phyloP scores from a whole-genome alignment of 768 basidiomycete species.

The Candolleomyces efflorescens region DNA sequence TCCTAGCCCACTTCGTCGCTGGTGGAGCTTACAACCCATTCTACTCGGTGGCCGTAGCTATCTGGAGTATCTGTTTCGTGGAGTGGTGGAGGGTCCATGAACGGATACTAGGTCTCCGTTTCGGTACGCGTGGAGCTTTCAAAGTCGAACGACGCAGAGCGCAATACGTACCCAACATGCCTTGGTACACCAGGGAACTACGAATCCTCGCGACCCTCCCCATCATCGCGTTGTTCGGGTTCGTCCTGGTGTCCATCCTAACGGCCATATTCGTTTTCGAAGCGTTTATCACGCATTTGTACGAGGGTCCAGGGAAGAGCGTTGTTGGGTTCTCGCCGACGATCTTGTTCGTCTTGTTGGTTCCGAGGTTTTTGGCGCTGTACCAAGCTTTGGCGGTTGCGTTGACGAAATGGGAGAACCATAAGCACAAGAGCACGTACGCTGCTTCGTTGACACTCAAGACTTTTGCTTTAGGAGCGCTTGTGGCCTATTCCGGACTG shows the following conservation, averaged over 20 bases:
- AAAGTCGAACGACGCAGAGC: slow-evolving; percentile 71
- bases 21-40: slow-evolving; percentile 62
- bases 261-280: slow-evolving; percentile 84
- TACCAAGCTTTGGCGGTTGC: slow-evolving; percentile 66
- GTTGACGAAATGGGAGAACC: slow-evolving; percentile 91
- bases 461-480: slow-evolving; percentile 81
- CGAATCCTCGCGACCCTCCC: slow-evolving; percentile 67
- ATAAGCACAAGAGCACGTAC: slow-evolving; percentile 73
- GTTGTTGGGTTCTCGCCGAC: slow-evolving; percentile 84
- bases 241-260: slow-evolving; percentile 62
- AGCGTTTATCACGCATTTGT: slow-evolving; percentile 85
- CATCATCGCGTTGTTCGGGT: slow-evolving; percentile 69
- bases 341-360: slow-evolving; percentile 71
- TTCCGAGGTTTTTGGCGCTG: slow-evolving; percentile 73
- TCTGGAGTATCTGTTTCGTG: slow-evolving; percentile 85
- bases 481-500: slow-evolving; percentile 91
- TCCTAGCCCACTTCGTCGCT: slow-evolving; percentile 64
- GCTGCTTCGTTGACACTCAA: slow-evolving; percentile 83
- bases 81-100: slow-evolving; percentile 92
- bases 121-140: slow-evolving; percentile 75
- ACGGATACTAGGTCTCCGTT: slow-evolving; percentile 74
- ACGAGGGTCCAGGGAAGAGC: slow-evolving; percentile 80
- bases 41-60: slow-evolving; percentile 71
- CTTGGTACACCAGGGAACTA: slow-evolving; percentile 75
- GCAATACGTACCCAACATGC: slow-evolving; percentile 47